Evolutionary conservation across 2,329 filamentous ascomycete genomes (phyloP).

Genomic region (Capronia americana): DNA sequence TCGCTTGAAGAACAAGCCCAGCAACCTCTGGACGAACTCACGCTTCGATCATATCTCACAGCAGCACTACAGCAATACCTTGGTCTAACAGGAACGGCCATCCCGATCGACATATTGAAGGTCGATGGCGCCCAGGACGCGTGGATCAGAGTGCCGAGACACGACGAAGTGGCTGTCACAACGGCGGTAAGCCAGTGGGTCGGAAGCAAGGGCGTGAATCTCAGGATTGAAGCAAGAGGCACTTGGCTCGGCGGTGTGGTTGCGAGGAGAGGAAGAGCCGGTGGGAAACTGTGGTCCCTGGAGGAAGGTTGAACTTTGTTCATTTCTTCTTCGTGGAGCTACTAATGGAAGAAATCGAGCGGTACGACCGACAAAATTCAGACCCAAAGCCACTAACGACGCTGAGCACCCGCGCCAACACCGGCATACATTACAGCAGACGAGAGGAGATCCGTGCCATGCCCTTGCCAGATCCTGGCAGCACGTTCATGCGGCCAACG

Average conservation of each 20-base stretch:
- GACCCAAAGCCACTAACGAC: background rate
- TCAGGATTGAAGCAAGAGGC: slow-evolving; percentile 36
- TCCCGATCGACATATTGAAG: slow-evolving; percentile 56
- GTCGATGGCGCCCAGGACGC: slow-evolving; percentile 41
- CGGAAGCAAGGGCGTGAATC: slow-evolving; percentile 35
- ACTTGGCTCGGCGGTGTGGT: slow-evolving; percentile 38
- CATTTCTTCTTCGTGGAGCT: background rate
- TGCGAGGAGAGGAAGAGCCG: slow-evolving; percentile 19
- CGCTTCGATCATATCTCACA: slow-evolving; percentile 53
- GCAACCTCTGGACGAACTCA: slow-evolving; percentile 51
- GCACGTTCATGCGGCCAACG: slow-evolving; percentile 7
- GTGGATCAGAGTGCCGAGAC: slow-evolving; percentile 55
- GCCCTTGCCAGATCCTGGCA: too few species aligned
- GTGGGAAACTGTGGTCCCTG: slow-evolving; percentile 32
- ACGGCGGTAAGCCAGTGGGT: slow-evolving; percentile 55
- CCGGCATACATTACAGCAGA: background rate
- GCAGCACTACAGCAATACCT: slow-evolving; percentile 56
- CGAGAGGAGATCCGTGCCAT: background rate
- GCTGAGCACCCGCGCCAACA: background rate
- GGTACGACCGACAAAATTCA: background rate
- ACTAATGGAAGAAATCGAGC: background rate
- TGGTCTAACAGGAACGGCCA: slow-evolving; percentile 54
- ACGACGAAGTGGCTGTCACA: slow-evolving; percentile 53
- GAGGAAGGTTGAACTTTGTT: slow-evolving; percentile 15
- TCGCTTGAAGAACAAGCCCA: slow-evolving; percentile 21